A percentile compares a stretch with the other conserved stretches of the same genome.
These are phyloP conservation scores for Brassica juncea DNA, from an alignment of 345 rosid species.

Conservation along the genomic window DNA sequence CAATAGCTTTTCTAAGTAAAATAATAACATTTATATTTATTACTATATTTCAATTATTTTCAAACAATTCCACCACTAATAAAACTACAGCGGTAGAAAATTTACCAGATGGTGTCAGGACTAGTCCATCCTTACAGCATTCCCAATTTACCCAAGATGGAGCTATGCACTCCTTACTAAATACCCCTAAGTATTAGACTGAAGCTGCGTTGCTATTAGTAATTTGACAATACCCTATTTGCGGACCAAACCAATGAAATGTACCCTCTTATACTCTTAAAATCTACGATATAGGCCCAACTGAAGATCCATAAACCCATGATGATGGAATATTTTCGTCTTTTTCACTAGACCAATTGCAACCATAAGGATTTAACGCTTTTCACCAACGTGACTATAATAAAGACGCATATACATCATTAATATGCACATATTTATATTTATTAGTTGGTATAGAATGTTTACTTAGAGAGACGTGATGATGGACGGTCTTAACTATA, in stretches of 20 bases:
- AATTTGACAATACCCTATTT: not conserved
- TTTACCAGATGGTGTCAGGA: not conserved
- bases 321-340: not conserved
- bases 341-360: not conserved
- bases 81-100: too few species aligned
- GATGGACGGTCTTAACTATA: conserved; percentile 15
- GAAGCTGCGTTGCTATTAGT: not conserved
- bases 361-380: not conserved
- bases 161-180: not conserved
- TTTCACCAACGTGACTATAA: conserved; percentile 11
- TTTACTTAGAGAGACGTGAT: not conserved
- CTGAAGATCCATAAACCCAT: not conserved
- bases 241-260: not conserved
- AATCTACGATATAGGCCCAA: conserved; percentile 5
- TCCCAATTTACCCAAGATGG: not conserved
- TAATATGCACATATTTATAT: conserved; percentile 12
- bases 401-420: conserved; percentile 12
- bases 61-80: too few species aligned
- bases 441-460: not conserved
- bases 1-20: too few species aligned
- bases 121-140: not conserved
- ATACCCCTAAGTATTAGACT: not conserved
- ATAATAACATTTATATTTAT: too few species aligned
- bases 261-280: not conserved
- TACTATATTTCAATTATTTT: too few species aligned